Conservation (phyloP, 768 basidiomycete species). For the Brasilioporus rufonigricans region DNA sequence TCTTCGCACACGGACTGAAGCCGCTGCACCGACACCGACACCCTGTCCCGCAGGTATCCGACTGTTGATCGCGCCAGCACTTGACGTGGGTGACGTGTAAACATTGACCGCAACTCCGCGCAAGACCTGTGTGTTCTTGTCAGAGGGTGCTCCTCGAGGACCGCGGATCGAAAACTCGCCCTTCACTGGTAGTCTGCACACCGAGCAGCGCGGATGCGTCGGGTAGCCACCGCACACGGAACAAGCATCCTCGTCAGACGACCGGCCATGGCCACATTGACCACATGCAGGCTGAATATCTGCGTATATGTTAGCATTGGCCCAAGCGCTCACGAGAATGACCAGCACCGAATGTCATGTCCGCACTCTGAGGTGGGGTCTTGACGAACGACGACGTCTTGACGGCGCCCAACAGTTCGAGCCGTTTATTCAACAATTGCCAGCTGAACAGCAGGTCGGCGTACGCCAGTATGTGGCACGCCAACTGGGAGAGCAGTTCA, state of each 20-base stretch:
- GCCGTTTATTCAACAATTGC: slow-evolving; percentile 66
- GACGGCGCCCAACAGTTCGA: slow-evolving; percentile 71
- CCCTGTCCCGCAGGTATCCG: slow-evolving; percentile 60
- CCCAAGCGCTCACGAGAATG: background rate
- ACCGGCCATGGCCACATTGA: slow-evolving; percentile 38
- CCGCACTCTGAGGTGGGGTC: slow-evolving; percentile 28
- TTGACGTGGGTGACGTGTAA: slow-evolving; percentile 64
- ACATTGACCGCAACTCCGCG: slow-evolving; percentile 58
- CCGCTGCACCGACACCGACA: slow-evolving; percentile 62
- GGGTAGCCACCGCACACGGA: slow-evolving; percentile 41
- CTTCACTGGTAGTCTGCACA: slow-evolving; percentile 76
- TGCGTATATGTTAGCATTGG: slow-evolving; percentile 20
- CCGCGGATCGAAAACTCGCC: slow-evolving; percentile 38
- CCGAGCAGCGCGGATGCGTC: slow-evolving; percentile 55
- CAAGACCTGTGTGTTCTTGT: slow-evolving; percentile 46
- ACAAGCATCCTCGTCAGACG: slow-evolving; percentile 39
- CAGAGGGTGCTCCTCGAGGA: background rate
- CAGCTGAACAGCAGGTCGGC: slow-evolving; percentile 75
- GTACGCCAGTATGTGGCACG: slow-evolving; percentile 63
- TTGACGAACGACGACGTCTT: slow-evolving; percentile 30
- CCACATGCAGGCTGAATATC: slow-evolving; percentile 50
- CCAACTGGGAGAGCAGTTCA: slow-evolving; percentile 40
- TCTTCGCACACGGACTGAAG: slow-evolving; percentile 1
- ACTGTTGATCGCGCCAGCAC: slow-evolving; percentile 49
- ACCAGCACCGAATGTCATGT: slow-evolving; percentile 35